phyloP scores from a whole-genome alignment of 805 yeast species.

The Starmerella lactis-condensi region DNA sequence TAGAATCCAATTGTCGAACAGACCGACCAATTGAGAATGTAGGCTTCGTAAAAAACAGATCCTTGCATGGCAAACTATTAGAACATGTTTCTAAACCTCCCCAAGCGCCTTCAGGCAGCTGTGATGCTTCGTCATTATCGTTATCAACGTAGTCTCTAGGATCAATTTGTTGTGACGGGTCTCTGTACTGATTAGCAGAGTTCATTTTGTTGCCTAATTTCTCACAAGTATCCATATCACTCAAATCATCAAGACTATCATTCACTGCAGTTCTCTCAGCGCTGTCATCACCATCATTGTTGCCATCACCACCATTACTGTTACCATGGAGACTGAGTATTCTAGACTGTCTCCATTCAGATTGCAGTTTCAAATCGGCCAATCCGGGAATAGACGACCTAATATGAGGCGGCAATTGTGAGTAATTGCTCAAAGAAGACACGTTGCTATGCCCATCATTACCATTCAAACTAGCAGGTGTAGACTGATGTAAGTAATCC shows the following conservation, averaged over 20 bases:
- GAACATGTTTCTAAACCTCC: conserved; percentile 37
- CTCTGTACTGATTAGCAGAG: conserved; percentile 9
- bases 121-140: conserved; percentile 4
- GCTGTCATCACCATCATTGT: too few relatives aligned
- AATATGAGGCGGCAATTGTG: conserved; percentile 1
- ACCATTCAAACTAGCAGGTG: too few relatives aligned
- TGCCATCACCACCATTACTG: too few relatives aligned
- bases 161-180: conserved; percentile 9
- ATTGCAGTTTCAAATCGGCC: conserved; percentile 1
- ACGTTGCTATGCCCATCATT: background rate
- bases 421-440: background rate
- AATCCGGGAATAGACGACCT: conserved; percentile 1
- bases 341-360: conserved; percentile 1
- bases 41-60: conserved; percentile 45
- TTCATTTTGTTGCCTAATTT: too few relatives aligned
- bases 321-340: too few relatives aligned
- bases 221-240: too few relatives aligned
- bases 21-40: conserved; percentile 56
- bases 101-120: conserved; percentile 40
- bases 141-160: conserved; percentile 17
- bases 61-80: conserved; percentile 29
- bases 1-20: conserved; percentile 4
- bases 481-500: background rate
- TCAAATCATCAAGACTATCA: too few relatives aligned
- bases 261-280: too few relatives aligned